Base-by-base conservation (phyloP, 148 eudicot genomes). In the Persicaria maculosa region DNA sequence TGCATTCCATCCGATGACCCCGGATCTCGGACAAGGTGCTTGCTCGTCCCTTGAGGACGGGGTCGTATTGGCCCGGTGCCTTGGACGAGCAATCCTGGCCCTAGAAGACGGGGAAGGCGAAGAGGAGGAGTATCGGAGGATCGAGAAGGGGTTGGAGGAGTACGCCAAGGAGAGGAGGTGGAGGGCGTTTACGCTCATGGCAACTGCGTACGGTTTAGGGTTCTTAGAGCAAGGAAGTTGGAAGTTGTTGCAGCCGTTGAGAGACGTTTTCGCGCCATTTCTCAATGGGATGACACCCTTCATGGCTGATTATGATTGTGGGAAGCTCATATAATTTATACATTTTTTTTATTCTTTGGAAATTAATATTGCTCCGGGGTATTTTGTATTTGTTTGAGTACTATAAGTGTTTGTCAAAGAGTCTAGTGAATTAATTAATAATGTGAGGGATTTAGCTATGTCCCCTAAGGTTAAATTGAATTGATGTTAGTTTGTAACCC, bases 251-350 rank as follows among this genome's bases (percentile, higher is more conserved):
- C 61, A 20, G 6, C 82, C 84, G 73, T 73, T 82, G 17, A 82
- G 89, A 74, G 87, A 86, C 1, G 2, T 86, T 0, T 44, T 84
- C 46, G 77, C 85, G 43, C 17, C 50, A 6, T 82, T 77, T n/a
- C 45, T 84, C 36, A 74, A 76, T 68, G 57, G 77, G 0, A 10
- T 82, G 73, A 45, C 78, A 48, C 68, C 82, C 68, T 80, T 67
- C 50, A 84, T 46, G 73, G 75, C 85, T 68, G 75, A 68, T 25
- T 86, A 65, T 75, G 87, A 86, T 74, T 86, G 89, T 80, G 87
- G 89, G n/a, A 50, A 68, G 44, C 81, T 86, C 48, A 3, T 31
- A 31, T 19, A 61, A 46, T 46, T 6, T 9, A 46, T 46, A 46
- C 9, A 46, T 46, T 9, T 46, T 46, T 46, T 46, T 1, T 1